Evolutionary conservation across 2,329 filamentous ascomycete genomes (phyloP), one percentile per base, ranked within the genome.

Genomic region (Pseudonectria buxi): DNA sequence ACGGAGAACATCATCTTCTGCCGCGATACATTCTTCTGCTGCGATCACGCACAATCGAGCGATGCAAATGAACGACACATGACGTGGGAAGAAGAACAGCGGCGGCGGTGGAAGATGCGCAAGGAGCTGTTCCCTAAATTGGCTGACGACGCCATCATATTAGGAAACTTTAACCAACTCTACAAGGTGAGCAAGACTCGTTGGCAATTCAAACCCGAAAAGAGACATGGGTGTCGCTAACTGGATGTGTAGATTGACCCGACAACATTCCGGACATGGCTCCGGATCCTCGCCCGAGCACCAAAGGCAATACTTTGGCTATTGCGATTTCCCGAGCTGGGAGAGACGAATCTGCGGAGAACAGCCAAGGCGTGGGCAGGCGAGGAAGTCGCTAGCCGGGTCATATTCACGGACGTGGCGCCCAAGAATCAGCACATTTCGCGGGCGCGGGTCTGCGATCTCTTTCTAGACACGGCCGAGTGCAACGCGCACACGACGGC

Each of bases 401-500:
- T 98, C 46, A 74, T 92, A 29, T 98, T 98, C 57, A 98, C 92
- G 6, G 92, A 98, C 56, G 92, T 98, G 10, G 92, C 92, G 0
- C 88, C 90, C 4, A 98, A 98, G 60, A 83, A 86, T 47, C 79
- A 89, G 46, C 92, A 98, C 60, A 98, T 98, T 47, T 83, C 86
- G 6, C 81, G 92, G 24, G 92, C 92, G 6, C 79, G 89, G 14
- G 78, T 98, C 18, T 90, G 90, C 56, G 92, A 98, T 62, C 69
- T 98, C 6, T 96, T 98, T 56, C 76, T 98, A 11, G 92, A 98
- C 61, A 98, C 92, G 0, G 89, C 92, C 2, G 92, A 98, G 62
- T 98, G 92, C 64, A 98, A 98, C 55, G 92, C 89, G 2, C 92
- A 98, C 60, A 98, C 92, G 1, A 98, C 92, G 2, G 92, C 92